Evolutionary conservation across 179 eudicot species (phyloP), one percentile per base, ranked within the genome.

Genomic region (Beta corolliflora): DNA sequence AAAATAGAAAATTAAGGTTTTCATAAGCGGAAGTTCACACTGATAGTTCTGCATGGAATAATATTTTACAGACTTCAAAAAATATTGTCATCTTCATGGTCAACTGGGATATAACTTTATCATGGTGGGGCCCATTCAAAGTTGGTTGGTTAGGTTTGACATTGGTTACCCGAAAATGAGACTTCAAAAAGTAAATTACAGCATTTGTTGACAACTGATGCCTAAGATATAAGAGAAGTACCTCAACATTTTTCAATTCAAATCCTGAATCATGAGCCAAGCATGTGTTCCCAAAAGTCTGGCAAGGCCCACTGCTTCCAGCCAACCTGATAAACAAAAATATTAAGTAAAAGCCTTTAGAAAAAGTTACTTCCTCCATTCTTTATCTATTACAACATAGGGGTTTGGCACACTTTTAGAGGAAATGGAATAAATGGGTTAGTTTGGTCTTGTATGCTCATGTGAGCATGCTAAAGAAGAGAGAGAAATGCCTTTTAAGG

Each of bases 221-320:
- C 13, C 63, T 46, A 75, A 15, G 44, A 50, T 21, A 71, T 18
- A 41, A 41, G 50, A 25, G 19, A n/a, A 80, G 63, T 90, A 94
- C 98, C 99, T 97, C 99, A 67, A 97, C 98, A 85, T 94, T 90
- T 88, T 94, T 97, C 87, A 93, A 46, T 71, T 91, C 92, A 76
- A 94, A 97, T 74, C 89, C 92, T 65, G 89, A 83, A 87, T 89
- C 90, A 79, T 92, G 93, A 80, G 98, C 97, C 82, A 97, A 86
- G 86, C 97, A 93, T 76, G 81, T 76, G 83, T 92, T 94, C 76
- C 97, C 99, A 87, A 92, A 97, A 56, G 99, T 97, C 72, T 94
- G 97, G 86, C 93, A 97, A 56, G 95, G 90, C 79, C 99, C 98
- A 88, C 99, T 97, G 67, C 91, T 90, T 86, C 99, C 98, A 41